Conservation (phyloP, 2,329 filamentous ascomycete genomes). For the Clonostachys solani region DNA sequence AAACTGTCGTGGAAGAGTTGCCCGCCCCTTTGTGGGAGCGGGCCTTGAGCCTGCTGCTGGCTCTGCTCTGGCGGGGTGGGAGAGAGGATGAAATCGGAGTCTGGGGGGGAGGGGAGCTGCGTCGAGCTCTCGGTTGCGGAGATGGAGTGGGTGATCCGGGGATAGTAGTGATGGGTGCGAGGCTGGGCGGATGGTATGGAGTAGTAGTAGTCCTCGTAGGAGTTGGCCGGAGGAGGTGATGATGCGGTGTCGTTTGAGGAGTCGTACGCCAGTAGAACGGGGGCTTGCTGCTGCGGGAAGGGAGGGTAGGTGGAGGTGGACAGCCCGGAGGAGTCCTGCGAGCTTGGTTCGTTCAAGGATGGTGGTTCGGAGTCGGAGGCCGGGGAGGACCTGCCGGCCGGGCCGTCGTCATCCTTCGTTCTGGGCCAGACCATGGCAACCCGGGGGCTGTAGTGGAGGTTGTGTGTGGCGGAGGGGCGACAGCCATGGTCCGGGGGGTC, state of each 20-base stretch:
- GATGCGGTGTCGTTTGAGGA: background rate
- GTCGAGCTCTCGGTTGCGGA: background rate
- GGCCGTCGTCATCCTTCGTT: background rate
- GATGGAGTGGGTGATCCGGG: background rate
- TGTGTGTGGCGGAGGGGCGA: slow-evolving; percentile 4
- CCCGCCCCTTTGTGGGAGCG: too few relatives aligned
- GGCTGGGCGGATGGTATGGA: background rate
- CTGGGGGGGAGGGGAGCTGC: background rate
- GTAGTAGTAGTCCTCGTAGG: background rate
- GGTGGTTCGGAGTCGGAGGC: background rate
- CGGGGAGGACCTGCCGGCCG: too few relatives aligned
- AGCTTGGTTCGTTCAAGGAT: too few relatives aligned
- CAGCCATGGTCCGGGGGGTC: slow-evolving; percentile 17
- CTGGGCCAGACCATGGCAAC: slow-evolving; percentile 34
- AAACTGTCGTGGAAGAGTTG: too few relatives aligned
- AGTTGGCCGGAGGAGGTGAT: too few relatives aligned
- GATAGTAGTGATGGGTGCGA: background rate
- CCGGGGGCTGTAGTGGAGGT: slow-evolving; percentile 17
- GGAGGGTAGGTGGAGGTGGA: background rate
- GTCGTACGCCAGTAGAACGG: background rate
- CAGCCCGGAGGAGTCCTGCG: too few relatives aligned
- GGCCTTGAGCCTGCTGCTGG: background rate
- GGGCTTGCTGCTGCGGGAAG: background rate
- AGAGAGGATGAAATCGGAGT: background rate
- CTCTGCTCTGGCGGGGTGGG: background rate